These are phyloP conservation scores for Teunomyces aglyptinius DNA, from an alignment of 805 yeast genomes.

Conservation along the genomic window DNA sequence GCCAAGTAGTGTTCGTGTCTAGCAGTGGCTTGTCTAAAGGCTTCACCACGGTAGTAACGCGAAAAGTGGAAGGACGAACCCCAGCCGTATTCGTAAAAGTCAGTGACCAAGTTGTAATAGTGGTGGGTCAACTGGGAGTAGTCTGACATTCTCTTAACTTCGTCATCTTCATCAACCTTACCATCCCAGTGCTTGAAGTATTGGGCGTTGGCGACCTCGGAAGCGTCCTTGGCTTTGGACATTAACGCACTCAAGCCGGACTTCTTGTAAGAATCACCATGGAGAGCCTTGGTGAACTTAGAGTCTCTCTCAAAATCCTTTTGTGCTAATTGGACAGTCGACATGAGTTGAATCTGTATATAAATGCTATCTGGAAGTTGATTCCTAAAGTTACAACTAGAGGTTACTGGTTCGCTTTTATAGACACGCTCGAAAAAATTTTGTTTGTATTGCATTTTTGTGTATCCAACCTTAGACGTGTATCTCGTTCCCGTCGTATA, in stretches of 20 bases:
- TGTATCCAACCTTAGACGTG: background rate
- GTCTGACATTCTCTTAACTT: slow-evolving; percentile 72
- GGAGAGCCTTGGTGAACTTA: slow-evolving; percentile 80
- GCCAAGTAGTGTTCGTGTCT: slow-evolving; percentile 97
- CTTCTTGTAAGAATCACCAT: slow-evolving; percentile 69
- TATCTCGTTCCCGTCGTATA: slow-evolving; percentile 4
- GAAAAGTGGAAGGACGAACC: slow-evolving; percentile 98
- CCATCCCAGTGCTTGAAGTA: slow-evolving; percentile 98
- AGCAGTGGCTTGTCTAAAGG: slow-evolving; percentile 91
- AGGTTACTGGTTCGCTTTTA: slow-evolving; percentile 3
- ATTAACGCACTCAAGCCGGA: slow-evolving; percentile 77
- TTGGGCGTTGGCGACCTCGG: slow-evolving; percentile 79
- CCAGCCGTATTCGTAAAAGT: slow-evolving; percentile 99
- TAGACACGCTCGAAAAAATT: slow-evolving; percentile 2
- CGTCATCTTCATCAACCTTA: slow-evolving; percentile 70
- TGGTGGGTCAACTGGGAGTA: slow-evolving; percentile 91
- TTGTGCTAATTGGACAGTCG: slow-evolving; percentile 20
- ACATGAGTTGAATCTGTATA: slow-evolving; percentile 8
- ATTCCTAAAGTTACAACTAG: background rate
- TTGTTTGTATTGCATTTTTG: slow-evolving; percentile 1
- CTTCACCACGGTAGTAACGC: slow-evolving; percentile 89
- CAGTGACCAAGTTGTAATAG: slow-evolving; percentile 95
- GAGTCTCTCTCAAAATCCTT: slow-evolving; percentile 60
- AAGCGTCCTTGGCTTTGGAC: slow-evolving; percentile 71
- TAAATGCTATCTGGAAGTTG: background rate